Conservation (phyloP, 225 moss, liverwort and hornwort species). For the Pseudoscleropodium purum region DNA sequence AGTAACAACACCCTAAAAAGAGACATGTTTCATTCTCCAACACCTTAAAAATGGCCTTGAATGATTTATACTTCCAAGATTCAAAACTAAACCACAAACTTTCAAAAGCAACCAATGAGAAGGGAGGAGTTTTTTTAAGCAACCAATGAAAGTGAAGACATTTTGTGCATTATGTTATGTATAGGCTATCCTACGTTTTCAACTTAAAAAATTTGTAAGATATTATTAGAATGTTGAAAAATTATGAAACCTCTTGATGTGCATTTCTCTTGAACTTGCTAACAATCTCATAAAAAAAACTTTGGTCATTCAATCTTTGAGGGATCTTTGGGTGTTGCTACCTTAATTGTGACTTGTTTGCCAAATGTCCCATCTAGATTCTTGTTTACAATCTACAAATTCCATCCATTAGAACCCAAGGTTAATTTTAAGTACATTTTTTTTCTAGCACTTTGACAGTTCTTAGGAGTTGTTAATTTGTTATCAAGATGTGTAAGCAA, state of each 20-base stretch:
- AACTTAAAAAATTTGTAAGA: not conserved
- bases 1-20: not conserved
- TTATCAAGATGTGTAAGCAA: not conserved
- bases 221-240: not conserved
- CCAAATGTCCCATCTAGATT: not conserved
- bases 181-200: fast-evolving
- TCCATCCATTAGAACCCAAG: not conserved
- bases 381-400: not conserved
- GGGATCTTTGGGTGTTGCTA: not conserved
- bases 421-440: not conserved
- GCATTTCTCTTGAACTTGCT: not conserved
- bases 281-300: not conserved
- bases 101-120: not conserved
- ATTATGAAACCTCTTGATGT: fast-evolving
- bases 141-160: not conserved
- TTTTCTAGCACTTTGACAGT: not conserved
- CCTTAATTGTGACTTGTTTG: not conserved
- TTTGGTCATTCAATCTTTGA: not conserved
- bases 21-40: not conserved
- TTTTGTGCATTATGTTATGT: not conserved
- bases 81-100: not conserved
- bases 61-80: not conserved
- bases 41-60: not conserved
- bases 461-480: not conserved
- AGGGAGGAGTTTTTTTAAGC: not conserved